These are phyloP conservation scores for Nakaseomyces glabratus DNA, from an alignment of 1,139 yeast species.

Conservation along the genomic window DNA sequence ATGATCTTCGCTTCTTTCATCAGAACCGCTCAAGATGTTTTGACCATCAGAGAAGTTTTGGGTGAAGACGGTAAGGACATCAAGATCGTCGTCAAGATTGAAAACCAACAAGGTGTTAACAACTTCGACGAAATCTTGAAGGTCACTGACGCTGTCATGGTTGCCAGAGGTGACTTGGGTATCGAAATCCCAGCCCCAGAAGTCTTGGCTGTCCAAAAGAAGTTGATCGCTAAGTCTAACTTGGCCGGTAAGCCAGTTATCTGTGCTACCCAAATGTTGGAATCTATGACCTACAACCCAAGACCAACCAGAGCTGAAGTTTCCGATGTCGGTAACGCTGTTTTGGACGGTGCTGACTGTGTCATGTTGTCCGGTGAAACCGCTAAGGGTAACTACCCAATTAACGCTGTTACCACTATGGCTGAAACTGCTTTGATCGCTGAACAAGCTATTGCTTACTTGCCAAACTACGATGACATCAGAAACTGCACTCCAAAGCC, in stretches of 20 bases:
- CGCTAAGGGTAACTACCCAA: slow-evolving; percentile 98
- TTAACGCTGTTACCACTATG: slow-evolving; percentile 97
- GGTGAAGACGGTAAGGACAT: slow-evolving; percentile 96
- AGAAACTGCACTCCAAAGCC: slow-evolving; percentile 82
- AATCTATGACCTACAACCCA: slow-evolving; percentile 99
- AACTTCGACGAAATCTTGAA: slow-evolving; percentile 91
- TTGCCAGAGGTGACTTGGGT: slow-evolving; percentile 99
- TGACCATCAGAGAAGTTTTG: slow-evolving; percentile 81
- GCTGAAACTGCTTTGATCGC: slow-evolving; percentile 95
- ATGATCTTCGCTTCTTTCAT: slow-evolving; percentile 98
- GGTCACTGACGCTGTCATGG: slow-evolving; percentile 99
- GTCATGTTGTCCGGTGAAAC: slow-evolving; percentile 99
- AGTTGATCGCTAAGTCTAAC: slow-evolving; percentile 97
- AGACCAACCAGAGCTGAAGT: slow-evolving; percentile 99
- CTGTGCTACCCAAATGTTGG: slow-evolving; percentile 99
- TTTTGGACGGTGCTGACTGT: slow-evolving; percentile 99
- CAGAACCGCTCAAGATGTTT: slow-evolving; percentile 86
- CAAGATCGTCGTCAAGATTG: slow-evolving; percentile 94
- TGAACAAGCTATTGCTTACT: slow-evolving; percentile 93
- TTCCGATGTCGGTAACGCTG: slow-evolving; percentile 97
- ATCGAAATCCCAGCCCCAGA: slow-evolving; percentile 99
- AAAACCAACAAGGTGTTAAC: slow-evolving; percentile 99
- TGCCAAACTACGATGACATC: slow-evolving; percentile 77
- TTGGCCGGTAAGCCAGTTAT: slow-evolving; percentile 98
- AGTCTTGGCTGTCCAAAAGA: slow-evolving; percentile 97